These are phyloP conservation scores for Stentor roeselii DNA, from an alignment of 73 alveolate genomes.

Conservation along the genomic window DNA sequence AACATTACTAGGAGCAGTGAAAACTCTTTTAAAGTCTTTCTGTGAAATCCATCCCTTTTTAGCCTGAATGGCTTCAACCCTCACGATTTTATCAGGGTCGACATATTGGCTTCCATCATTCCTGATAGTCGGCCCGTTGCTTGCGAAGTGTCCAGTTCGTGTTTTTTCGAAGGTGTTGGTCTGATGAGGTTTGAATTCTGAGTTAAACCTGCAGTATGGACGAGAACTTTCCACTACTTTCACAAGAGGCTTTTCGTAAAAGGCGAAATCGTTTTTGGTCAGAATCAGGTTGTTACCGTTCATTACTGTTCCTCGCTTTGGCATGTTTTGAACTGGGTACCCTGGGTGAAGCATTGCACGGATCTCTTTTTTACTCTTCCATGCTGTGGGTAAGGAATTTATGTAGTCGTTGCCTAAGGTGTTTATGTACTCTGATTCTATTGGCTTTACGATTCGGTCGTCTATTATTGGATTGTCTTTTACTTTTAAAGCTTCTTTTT, in stretches of 20 bases:
- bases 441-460: neutral
- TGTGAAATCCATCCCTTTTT: neutral
- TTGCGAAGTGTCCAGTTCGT: neutral
- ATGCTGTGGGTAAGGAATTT: neutral
- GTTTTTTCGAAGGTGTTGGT: conserved; percentile 13
- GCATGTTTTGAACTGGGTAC: conserved; percentile 31
- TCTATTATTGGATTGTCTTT: conserved; percentile 19
- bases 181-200: neutral
- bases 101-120: conserved; percentile 11
- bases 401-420: conserved; percentile 13
- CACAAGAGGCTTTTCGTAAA: conserved; percentile 5
- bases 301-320: conserved; percentile 26
- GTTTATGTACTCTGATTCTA: conserved; percentile 12
- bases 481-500: neutral
- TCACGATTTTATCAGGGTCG: neutral
- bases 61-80: neutral
- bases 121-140: neutral
- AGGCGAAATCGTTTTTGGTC: neutral
- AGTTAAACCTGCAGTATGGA: conserved; percentile 8
- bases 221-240: neutral
- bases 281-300: neutral
- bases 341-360: conserved; percentile 48
- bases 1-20: neutral
- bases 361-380: conserved; percentile 40
- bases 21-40: conserved; percentile 18